Evolutionary conservation across 192 early-diverging fungal genomes (phyloP).

Genomic region (Dissophora globulifera): DNA sequence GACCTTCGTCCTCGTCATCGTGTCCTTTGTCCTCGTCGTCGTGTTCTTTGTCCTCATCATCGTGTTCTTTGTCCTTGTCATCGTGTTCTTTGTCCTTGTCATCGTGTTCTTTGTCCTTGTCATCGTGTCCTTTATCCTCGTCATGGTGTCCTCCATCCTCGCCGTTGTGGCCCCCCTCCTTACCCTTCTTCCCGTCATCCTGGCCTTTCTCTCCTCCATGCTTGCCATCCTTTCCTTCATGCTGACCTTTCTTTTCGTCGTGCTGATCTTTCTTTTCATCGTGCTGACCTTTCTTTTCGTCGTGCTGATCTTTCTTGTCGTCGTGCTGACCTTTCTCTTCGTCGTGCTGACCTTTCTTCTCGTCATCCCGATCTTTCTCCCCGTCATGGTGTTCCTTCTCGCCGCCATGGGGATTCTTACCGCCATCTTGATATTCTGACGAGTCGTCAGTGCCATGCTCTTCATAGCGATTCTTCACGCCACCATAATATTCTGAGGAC

Average conservation of each 20-base stretch:
- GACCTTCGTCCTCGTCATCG: not conserved
- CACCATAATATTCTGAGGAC: not conserved
- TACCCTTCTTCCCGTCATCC: not conserved
- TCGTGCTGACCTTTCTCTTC: not conserved
- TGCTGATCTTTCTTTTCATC: not conserved
- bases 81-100: constrained; percentile 2
- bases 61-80: not conserved
- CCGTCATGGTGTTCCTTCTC: not conserved
- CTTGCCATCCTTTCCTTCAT: not conserved
- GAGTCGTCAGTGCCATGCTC: not conserved
- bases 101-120: constrained; percentile 1
- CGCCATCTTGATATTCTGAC: too few relatives aligned
- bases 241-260: not conserved
- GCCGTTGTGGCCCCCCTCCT: too few relatives aligned
- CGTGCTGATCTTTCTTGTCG: constrained; percentile 1
- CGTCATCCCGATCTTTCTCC: not conserved
- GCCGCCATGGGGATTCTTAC: not conserved
- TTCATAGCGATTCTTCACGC: not conserved
- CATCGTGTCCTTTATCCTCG: not conserved
- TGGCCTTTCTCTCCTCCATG: not conserved
- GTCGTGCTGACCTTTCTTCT: not conserved
- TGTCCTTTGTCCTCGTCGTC: not conserved
- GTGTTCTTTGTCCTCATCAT: not conserved
- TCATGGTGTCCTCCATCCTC: not conserved
- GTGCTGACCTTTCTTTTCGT: not conserved